Conservation (phyloP, 1,284 basidiomycete genomes). For the Ceratobasidium papillatum region DNA sequence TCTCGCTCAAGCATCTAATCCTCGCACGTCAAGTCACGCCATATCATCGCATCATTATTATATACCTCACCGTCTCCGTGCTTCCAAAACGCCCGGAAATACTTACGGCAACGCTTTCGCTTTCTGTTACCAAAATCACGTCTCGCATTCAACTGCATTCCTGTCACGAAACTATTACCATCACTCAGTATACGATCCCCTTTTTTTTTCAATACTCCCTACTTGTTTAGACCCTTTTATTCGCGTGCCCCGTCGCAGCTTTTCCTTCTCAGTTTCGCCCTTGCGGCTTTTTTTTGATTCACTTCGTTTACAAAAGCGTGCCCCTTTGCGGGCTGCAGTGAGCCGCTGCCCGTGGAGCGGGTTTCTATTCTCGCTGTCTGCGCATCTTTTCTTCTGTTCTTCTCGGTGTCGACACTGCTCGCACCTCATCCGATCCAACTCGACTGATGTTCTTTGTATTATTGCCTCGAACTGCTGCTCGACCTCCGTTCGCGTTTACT, state of each 20-base stretch:
- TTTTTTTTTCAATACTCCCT: neutral
- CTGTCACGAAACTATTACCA: conserved; percentile 32
- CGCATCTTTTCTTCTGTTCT: conserved; percentile 24
- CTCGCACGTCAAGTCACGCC: conserved; percentile 38
- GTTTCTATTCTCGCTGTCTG: conserved; percentile 17
- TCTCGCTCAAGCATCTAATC: conserved; percentile 36
- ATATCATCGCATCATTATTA: conserved; percentile 38
- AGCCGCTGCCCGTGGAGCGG: conserved; percentile 32
- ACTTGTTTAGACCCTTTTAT: conserved; percentile 33
- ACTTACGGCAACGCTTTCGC: conserved; percentile 19
- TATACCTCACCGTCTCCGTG: conserved; percentile 17
- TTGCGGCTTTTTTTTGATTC: conserved; percentile 24
- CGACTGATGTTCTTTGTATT: conserved; percentile 39
- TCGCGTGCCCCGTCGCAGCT: conserved; percentile 13
- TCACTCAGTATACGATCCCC: conserved; percentile 25
- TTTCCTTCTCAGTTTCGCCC: conserved; percentile 12
- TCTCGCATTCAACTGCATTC: conserved; percentile 43
- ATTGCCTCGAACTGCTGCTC: conserved; percentile 27
- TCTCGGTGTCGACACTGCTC: neutral
- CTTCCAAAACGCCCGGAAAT: conserved; percentile 29
- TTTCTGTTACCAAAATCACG: conserved; percentile 39
- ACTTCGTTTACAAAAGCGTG: conserved; percentile 37
- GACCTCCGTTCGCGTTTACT: neutral
- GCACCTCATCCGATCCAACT: conserved; percentile 37
- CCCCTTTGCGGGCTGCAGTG: conserved; percentile 31